These are phyloP conservation scores for Citrus inodora DNA, from an alignment of 345 rosid species.

Conservation along the genomic window DNA sequence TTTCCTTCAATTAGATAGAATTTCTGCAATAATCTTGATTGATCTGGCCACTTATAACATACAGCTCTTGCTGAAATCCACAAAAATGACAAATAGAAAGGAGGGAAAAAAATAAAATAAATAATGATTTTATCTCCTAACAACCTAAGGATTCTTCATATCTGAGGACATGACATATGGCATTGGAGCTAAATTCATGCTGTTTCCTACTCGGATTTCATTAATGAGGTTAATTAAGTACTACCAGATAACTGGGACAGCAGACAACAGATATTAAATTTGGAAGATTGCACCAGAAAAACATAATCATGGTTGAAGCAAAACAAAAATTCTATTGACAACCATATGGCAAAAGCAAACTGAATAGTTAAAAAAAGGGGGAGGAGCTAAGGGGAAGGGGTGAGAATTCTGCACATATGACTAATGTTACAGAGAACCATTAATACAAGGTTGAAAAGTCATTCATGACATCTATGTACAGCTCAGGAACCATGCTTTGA, in stretches of 20 bases:
- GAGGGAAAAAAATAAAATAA: not conserved
- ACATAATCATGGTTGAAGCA: not conserved
- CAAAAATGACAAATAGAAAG: not conserved
- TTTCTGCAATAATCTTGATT: not conserved
- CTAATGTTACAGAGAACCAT: conserved; percentile 30
- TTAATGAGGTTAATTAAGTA: not conserved
- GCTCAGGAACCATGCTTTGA: conserved; percentile 27
- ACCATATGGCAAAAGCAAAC: conserved; percentile 11
- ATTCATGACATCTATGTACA: conserved; percentile 46
- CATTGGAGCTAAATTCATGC: not conserved
- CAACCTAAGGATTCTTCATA: not conserved
- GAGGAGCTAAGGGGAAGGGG: not conserved
- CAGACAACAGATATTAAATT: not conserved
- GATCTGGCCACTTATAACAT: not conserved
- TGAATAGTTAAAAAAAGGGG: not conserved
- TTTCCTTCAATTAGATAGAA: not conserved
- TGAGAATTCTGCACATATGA: conserved; percentile 22
- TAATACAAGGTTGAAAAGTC: conserved; percentile 41
- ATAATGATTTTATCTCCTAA: not conserved
- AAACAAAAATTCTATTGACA: conserved; percentile 2
- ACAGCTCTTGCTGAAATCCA: not conserved
- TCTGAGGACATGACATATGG: not conserved
- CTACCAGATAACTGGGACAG: not conserved
- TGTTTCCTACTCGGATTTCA: not conserved
- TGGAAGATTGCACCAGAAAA: not conserved